Percentiles rank a stretch among this genome's conserved stretches.
phyloP scores from a whole-genome alignment of 1,139 yeast genomes.

The Debaryomyces fabryi region DNA sequence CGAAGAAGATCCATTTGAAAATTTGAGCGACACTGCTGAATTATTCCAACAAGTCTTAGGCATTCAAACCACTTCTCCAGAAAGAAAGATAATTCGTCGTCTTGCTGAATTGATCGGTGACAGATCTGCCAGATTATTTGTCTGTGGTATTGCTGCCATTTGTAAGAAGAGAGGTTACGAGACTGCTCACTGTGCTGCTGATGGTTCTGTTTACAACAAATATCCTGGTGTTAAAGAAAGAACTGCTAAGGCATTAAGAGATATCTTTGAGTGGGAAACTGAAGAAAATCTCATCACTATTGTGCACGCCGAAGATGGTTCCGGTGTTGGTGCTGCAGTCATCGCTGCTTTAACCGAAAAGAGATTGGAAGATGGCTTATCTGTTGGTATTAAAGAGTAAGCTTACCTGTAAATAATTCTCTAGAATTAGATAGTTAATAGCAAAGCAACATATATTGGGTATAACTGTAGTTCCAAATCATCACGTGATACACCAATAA shows the following conservation, averaged over 20 bases:
- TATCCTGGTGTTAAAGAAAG: conserved; percentile 91
- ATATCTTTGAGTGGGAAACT: conserved; percentile 80
- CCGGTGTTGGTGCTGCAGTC: conserved; percentile 98
- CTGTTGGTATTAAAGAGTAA: conserved; percentile 61
- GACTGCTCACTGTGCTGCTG: conserved; percentile 91
- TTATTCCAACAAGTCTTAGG: conserved; percentile 62
- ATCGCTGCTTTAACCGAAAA: conserved; percentile 91
- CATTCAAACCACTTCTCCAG: conserved; percentile 70
- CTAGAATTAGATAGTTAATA: neutral
- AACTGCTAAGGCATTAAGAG: conserved; percentile 87
- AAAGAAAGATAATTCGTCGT: conserved; percentile 81
- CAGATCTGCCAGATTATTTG: conserved; percentile 89
- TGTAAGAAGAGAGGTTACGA: conserved; percentile 82
- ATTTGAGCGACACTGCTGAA: conserved; percentile 73
- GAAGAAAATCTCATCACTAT: conserved; percentile 75
- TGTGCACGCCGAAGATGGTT: conserved; percentile 95
- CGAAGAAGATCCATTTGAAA: conserved; percentile 90
- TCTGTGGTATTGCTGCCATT: conserved; percentile 95
- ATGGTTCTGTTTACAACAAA: conserved; percentile 92
- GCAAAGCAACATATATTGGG: neutral
- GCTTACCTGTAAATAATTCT: neutral
- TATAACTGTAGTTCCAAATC: neutral
- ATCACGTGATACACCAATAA: neutral
- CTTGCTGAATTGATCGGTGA: conserved; percentile 87
- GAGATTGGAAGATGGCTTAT: conserved; percentile 69